Conservation (phyloP, 495 filamentous ascomycete species). For the Neurospora pannonica region DNA sequence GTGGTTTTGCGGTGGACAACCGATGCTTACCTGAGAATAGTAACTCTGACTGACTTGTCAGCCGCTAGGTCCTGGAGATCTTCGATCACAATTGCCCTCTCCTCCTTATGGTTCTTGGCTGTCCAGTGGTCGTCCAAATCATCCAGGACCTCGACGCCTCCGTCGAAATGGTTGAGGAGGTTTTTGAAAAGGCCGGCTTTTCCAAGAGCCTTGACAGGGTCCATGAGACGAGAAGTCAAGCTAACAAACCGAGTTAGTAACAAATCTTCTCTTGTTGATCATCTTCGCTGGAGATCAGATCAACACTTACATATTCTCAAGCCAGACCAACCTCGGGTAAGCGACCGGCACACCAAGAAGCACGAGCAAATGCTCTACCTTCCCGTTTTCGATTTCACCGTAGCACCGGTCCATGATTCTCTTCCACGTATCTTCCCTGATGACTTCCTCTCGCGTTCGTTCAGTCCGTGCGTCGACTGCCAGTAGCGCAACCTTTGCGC, state of each 20-base stretch:
- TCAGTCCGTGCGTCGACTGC: conserved; percentile 90
- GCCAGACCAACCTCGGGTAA: conserved; percentile 77
- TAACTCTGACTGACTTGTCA: conserved; percentile 84
- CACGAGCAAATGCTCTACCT: conserved; percentile 82
- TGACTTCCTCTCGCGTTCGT: conserved; percentile 66
- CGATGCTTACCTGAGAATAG: conserved; percentile 52
- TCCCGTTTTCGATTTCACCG: conserved; percentile 68
- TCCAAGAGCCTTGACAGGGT: conserved; percentile 79
- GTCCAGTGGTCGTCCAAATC: conserved; percentile 96
- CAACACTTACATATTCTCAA: conserved; percentile 54
- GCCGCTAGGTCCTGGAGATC: conserved; percentile 85
- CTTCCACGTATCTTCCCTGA: conserved; percentile 74
- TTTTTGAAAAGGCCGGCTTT: conserved; percentile 71
- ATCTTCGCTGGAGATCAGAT: background rate
- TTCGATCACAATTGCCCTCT: conserved; percentile 77
- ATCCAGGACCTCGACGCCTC: conserved; percentile 87
- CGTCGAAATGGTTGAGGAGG: conserved; percentile 82
- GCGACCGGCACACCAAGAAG: conserved; percentile 81
- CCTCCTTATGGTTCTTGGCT: conserved; percentile 81
- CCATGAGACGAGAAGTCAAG: conserved; percentile 74
- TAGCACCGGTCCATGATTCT: conserved; percentile 77
- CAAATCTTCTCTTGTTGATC: background rate
- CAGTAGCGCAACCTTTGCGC: conserved; percentile 67
- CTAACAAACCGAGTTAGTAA: conserved; percentile 30
- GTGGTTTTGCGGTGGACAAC: conserved; percentile 45